These are phyloP conservation scores for Blastocystis sp. DNA, from an alignment of 352 stramenopile genomes.

Conservation along the genomic window DNA sequence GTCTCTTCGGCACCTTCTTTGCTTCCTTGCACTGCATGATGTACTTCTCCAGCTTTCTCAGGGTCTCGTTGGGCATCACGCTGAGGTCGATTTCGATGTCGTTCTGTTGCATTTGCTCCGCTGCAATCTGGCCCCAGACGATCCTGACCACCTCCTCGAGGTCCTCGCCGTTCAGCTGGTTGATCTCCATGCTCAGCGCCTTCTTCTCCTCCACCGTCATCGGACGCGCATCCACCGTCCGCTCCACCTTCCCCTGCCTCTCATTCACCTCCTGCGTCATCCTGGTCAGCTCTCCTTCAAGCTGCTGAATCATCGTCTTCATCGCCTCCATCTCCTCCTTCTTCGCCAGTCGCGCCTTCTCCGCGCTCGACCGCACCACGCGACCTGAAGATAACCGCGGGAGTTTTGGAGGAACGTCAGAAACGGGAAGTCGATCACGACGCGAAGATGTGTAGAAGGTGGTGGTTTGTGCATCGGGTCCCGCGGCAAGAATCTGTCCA, in stretches of 20 bases:
- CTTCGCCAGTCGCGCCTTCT: slow-evolving; percentile 66
- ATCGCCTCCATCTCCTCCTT: slow-evolving; percentile 80
- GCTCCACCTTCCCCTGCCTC: not conserved
- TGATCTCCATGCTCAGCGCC: slow-evolving; percentile 27
- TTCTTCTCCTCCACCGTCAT: slow-evolving; percentile 61
- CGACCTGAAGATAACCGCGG: not conserved
- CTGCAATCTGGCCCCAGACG: not conserved
- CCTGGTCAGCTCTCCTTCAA: slow-evolving; percentile 85
- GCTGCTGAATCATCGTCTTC: slow-evolving; percentile 77
- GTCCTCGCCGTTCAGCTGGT: slow-evolving; percentile 82
- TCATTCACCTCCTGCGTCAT: slow-evolving; percentile 93
- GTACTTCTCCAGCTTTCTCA: slow-evolving; percentile 33
- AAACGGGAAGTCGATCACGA: not conserved
- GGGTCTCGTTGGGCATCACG: slow-evolving; percentile 25
- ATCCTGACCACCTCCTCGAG: slow-evolving; percentile 14
- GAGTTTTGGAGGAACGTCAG: not conserved
- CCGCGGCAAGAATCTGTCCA: not conserved
- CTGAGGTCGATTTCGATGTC: slow-evolving; percentile 33
- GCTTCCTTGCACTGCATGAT: slow-evolving; percentile 36
- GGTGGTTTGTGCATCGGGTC: not conserved
- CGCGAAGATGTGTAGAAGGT: not conserved
- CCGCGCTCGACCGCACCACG: not conserved
- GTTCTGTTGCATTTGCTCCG: slow-evolving; percentile 42
- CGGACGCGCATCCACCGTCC: not conserved
- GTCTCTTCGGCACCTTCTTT: not conserved